Conservation (phyloP, 768 basidiomycete genomes). For the Phlebiopsis flavidoalba region DNA sequence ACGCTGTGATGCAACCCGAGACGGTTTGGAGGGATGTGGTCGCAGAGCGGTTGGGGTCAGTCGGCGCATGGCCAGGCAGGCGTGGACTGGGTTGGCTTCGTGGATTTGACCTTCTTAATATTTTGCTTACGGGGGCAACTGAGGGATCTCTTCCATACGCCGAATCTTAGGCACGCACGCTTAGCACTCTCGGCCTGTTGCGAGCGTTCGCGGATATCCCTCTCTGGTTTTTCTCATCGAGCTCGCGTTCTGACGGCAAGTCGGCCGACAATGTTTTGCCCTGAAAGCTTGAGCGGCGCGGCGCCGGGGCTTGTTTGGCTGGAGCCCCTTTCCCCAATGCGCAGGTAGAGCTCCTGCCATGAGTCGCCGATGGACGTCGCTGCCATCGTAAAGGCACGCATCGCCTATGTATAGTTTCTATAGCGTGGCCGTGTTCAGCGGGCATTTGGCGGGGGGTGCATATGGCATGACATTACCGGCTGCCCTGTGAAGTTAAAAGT, state of each 20-base stretch:
- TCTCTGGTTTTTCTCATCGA: constrained; percentile 39
- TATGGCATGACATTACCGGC: constrained; percentile 37
- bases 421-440: not conserved
- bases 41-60: constrained; percentile 9
- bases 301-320: constrained; percentile 46
- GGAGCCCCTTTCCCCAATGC: too few relatives aligned
- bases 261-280: constrained; percentile 73
- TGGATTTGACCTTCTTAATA: constrained; percentile 19
- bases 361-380: constrained; percentile 42
- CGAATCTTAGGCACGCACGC: constrained; percentile 43
- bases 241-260: constrained; percentile 61
- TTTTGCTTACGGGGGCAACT: constrained; percentile 19
- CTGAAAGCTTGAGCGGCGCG: constrained; percentile 65
- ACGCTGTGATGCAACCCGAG: constrained; percentile 25
- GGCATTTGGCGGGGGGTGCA: not conserved
- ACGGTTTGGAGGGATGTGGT: constrained; percentile 20
- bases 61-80: constrained; percentile 2
- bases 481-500: constrained; percentile 60
- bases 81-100: constrained; percentile 33
- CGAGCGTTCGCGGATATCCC: constrained; percentile 36
- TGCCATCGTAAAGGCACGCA: constrained; percentile 56
- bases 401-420: constrained; percentile 68
- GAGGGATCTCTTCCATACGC: constrained; percentile 35
- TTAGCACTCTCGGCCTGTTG: constrained; percentile 38
- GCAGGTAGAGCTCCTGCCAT: constrained; percentile 70